These are phyloP conservation scores for Cordyceps cateniannulata DNA, from an alignment of 2,329 filamentous ascomycete genomes.

Conservation along the genomic window DNA sequence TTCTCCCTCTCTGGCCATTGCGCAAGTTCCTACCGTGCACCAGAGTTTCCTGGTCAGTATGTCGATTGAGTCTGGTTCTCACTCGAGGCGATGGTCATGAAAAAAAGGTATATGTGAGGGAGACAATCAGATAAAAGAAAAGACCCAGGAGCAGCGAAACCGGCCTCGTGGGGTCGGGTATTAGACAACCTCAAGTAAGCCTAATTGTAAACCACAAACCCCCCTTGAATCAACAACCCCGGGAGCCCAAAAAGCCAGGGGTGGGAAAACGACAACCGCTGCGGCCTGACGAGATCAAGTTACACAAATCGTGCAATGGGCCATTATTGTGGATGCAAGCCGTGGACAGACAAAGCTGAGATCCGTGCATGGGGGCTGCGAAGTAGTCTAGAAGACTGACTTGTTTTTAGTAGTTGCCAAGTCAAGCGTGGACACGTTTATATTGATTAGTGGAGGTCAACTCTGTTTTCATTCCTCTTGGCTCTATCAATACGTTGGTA, in stretches of 20 bases:
- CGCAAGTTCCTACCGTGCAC: not conserved
- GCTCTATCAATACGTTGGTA: not conserved
- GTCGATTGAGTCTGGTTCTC: not conserved
- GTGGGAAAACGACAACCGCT: conserved; percentile 1
- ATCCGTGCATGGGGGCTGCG: not conserved
- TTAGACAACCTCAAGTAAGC: not conserved
- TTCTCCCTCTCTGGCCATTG: not conserved
- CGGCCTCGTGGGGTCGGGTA: not conserved
- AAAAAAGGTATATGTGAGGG: not conserved
- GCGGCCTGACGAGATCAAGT: not conserved
- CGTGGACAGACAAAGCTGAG: not conserved
- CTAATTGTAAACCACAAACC: not conserved
- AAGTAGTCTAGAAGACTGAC: not conserved
- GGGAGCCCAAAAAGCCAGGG: not conserved
- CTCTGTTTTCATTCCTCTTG: not conserved
- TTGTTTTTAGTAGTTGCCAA: not conserved
- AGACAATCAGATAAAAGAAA: conserved; percentile 3
- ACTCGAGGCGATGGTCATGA: not conserved
- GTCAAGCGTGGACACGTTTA: not conserved
- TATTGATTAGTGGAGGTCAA: not conserved
- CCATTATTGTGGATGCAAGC: conserved; percentile 4
- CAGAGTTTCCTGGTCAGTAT: not conserved
- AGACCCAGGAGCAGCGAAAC: not conserved
- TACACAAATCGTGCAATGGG: not conserved
- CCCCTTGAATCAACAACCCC: not conserved